Evolutionary conservation across 352 stramenopile genomes (phyloP).

Genomic region (Peronosclerospora sorghi): DNA sequence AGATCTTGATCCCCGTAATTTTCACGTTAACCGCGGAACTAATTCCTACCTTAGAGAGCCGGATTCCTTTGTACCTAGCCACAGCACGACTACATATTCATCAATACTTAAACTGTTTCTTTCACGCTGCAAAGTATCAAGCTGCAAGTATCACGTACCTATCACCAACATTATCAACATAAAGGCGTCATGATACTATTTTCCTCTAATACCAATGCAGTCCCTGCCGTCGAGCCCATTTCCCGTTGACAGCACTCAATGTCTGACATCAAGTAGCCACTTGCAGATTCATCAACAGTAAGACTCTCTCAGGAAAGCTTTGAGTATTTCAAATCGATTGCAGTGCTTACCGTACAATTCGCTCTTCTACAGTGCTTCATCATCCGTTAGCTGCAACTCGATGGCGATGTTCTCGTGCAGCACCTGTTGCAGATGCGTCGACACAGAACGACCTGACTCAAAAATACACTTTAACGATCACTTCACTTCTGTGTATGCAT

Average conservation of each 20-base stretch:
- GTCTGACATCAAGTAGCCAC: conserved; percentile 67
- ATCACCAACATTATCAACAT: conserved; percentile 64
- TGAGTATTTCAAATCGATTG: too few relatives aligned
- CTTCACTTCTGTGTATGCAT: too few relatives aligned
- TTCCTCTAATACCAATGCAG: too few relatives aligned
- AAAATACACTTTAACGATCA: too few relatives aligned
- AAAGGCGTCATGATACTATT: conserved; percentile 28
- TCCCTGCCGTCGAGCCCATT: too few relatives aligned
- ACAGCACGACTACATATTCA: conserved; percentile 44
- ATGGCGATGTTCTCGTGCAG: too few relatives aligned
- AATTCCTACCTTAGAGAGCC: conserved; percentile 39
- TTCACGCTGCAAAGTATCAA: not conserved
- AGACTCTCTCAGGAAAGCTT: too few relatives aligned
- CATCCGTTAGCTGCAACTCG: conserved; percentile 15
- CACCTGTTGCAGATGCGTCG: too few relatives aligned
- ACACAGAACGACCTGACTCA: too few relatives aligned
- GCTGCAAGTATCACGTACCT: conserved; percentile 26
- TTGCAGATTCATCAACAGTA: too few relatives aligned
- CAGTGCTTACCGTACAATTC: conserved; percentile 38
- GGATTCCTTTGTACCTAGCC: conserved; percentile 38
- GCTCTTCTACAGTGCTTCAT: conserved; percentile 42
- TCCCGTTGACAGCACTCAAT: conserved; percentile 55
- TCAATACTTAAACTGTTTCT: not conserved
- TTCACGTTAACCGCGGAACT: not conserved
- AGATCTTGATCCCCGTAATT: not conserved